Base-by-base conservation (phyloP, 352 stramenopile genomes). In the Phytopythium boreale region DNA sequence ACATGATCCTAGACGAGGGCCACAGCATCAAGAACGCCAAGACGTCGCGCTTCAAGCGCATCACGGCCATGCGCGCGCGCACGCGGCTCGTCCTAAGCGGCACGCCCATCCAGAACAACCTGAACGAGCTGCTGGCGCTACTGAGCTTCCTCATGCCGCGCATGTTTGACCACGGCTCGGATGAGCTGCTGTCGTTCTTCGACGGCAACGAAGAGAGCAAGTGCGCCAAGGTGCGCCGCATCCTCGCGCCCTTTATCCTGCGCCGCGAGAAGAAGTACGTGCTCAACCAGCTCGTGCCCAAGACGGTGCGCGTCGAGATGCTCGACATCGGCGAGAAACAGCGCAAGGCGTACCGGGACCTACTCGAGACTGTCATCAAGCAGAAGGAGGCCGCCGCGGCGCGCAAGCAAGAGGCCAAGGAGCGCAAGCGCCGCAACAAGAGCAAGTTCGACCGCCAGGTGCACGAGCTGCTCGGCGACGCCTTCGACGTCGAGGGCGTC, bases 241-340 rank as follows among this genome's bases (percentile, higher is more conserved):
- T 99, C 60, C 89, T 99, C 69, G 90, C 93, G n/a, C 97, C 97
- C 1, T 99, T 99, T 73, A 97, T 99, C 11, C 77, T 99, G 44
- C 79, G 97, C 11, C 87, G 97, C 29, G 88, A 98, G 43, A 99
- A 99, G 74, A 84, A 89, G 64, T 96, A 98, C 62, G 97, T 99
- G 22, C 76, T 99, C 50, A 84, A 79, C 59, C 94, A 99, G 66
- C 76, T 98, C 7, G 81, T 93, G 27, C 58, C 84, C 3, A 97
- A 98, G 69, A 98, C 77, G 4, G 74, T 89, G 39, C 62, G 81
- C 5, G 72, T 98, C 0, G 77, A 98, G 68, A 85, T 93, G 63
- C 66, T 99, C 2, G 76, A 89, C 36, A 76, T 97, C 36, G 76
- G 81, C 14, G 64, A 86, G 7, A 51, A 74, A 14, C 92, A 98